Percentiles rank a stretch among this genome's conserved stretches.
These are phyloP conservation scores for Pestalotiopsis sp. DNA, from an alignment of 2,329 filamentous ascomycete genomes.

Conservation along the genomic window DNA sequence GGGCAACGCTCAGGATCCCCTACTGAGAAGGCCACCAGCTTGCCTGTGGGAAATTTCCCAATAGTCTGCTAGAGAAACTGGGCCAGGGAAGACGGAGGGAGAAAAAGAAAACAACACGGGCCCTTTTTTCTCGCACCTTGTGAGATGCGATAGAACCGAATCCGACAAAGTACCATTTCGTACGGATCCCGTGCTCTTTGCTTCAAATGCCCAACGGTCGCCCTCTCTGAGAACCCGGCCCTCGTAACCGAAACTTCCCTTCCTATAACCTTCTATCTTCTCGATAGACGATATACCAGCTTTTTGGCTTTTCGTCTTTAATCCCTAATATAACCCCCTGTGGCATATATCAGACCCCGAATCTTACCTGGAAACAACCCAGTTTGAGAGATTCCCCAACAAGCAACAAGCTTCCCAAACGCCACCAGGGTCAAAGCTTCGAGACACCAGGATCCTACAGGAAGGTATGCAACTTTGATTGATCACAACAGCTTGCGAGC, in stretches of 20 bases:
- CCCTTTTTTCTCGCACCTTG: background rate
- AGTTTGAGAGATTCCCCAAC: background rate
- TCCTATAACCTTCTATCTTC: background rate
- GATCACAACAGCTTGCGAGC: background rate
- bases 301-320: background rate
- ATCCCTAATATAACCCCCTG: background rate
- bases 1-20: background rate
- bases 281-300: background rate
- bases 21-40: background rate
- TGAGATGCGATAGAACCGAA: background rate
- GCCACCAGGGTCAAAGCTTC: slow-evolving; percentile 1
- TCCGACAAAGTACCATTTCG: background rate
- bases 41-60: background rate
- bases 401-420: background rate
- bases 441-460: slow-evolving; percentile 2
- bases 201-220: background rate
- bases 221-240: background rate
- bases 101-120: background rate
- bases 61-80: background rate
- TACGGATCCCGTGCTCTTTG: background rate
- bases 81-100: background rate
- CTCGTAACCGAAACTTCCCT: background rate
- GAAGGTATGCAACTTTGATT: slow-evolving; percentile 4
- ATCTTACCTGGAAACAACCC: background rate
- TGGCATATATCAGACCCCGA: background rate